A percentile compares a stretch with the other conserved stretches of the same genome.
Conservation (phyloP, 116 monocot species). For the Phalaenopsis hybrid region DNA sequence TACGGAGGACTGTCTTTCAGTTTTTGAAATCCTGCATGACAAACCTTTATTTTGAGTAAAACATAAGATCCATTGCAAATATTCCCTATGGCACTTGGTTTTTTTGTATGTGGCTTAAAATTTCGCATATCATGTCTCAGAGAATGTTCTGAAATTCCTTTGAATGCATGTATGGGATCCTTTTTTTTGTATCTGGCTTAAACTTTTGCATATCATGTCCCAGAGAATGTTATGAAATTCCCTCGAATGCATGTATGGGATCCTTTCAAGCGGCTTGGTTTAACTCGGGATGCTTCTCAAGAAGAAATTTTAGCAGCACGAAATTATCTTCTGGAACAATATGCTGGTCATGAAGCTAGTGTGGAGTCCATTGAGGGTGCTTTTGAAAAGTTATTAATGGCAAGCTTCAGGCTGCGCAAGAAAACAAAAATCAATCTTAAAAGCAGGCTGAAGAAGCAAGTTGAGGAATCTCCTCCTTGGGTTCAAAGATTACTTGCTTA, state of each 20-base stretch:
- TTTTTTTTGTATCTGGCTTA: conserved; percentile 8
- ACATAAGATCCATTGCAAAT: not conserved
- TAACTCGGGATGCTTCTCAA: conserved; percentile 79
- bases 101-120: not conserved
- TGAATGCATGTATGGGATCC: conserved; percentile 77
- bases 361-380: conserved; percentile 86
- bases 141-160: conserved; percentile 57
- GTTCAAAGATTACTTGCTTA: conserved; percentile 58
- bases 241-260: conserved; percentile 73
- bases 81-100: not conserved
- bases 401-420: conserved; percentile 68
- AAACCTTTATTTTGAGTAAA: not conserved
- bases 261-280: conserved; percentile 86
- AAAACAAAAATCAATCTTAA: conserved; percentile 93
- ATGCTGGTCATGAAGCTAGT: conserved; percentile 77
- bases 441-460: conserved; percentile 73
- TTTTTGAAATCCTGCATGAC: too few species aligned
- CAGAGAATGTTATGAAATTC: conserved; percentile 65
- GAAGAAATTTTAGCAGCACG: conserved; percentile 81
- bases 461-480: conserved; percentile 98
- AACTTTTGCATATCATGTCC: not conserved
- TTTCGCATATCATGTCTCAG: conserved; percentile 17
- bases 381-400: conserved; percentile 85
- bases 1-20: too few species aligned
- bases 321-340: conserved; percentile 83